Conservation (phyloP, 176 grass and related monocot species). For the Carex pumila region DNA sequence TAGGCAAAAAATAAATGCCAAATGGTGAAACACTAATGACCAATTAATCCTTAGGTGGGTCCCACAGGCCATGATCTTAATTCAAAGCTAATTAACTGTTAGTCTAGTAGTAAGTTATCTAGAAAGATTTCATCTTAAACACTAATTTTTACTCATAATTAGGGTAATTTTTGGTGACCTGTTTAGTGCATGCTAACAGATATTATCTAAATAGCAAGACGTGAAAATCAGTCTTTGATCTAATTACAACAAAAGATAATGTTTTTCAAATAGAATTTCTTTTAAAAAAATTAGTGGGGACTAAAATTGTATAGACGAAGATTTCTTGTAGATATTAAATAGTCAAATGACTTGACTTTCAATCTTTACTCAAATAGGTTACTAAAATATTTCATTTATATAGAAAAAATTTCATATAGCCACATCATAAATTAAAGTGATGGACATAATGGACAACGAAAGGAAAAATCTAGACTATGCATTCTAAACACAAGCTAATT, state of each 20-base stretch:
- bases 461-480: too few relatives aligned
- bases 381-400: background rate
- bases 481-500: background rate
- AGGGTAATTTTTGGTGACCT: background rate
- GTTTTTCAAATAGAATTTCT: too few relatives aligned
- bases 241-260: too few relatives aligned
- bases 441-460: background rate
- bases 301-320: too few relatives aligned
- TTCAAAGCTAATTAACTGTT: slow-evolving; percentile 2
- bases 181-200: background rate
- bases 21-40: background rate
- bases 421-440: background rate
- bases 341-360: too few relatives aligned
- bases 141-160: background rate
- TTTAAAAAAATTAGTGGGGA: too few relatives aligned
- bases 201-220: background rate
- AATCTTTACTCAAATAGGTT: background rate
- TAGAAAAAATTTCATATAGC: background rate
- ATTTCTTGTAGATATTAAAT: too few relatives aligned
- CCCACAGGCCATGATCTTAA: background rate
- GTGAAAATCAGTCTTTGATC: background rate
- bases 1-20: background rate
- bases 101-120: background rate
- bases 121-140: background rate
- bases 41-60: background rate